Percentiles rank a stretch among this genome's conserved stretches.
Evolutionary conservation across 106 monocot species (phyloP).

Genomic region (Acorus gramineus): DNA sequence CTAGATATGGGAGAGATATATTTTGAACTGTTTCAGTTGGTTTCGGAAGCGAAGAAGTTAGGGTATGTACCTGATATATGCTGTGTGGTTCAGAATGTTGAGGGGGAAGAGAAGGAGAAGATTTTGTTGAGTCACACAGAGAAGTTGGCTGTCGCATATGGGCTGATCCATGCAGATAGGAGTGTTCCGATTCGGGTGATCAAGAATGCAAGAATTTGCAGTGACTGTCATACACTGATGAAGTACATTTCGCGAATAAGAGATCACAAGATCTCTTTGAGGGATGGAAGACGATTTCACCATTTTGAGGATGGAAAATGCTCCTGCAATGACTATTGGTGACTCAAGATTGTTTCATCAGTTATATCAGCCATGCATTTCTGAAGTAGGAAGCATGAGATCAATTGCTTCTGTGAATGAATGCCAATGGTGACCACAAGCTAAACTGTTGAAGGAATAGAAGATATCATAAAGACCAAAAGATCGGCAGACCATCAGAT

Average conservation of each 20-base stretch:
- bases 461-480: no score
- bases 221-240: constrained; percentile 53
- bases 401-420: no score
- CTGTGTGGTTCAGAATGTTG: constrained; percentile 33
- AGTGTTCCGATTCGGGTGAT: constrained; percentile 37
- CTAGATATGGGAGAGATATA: constrained; percentile 43
- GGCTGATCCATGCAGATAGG: constrained; percentile 29
- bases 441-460: no score
- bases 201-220: constrained; percentile 54
- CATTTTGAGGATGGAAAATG: constrained; percentile 42
- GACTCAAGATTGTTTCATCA: neutral
- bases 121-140: constrained; percentile 50
- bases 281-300: constrained; percentile 53
- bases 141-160: constrained; percentile 57
- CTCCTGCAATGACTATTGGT: constrained; percentile 68
- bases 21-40: constrained; percentile 29
- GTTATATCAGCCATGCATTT: no score
- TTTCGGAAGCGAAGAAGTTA: constrained; percentile 27
- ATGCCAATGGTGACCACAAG: no score
- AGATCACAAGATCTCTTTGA: constrained; percentile 34
- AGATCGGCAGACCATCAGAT: no score
- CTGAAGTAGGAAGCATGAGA: no score
- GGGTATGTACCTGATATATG: constrained; percentile 52
- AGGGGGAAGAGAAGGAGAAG: constrained; percentile 41
- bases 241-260: constrained; percentile 37